Conservation (phyloP, 2,329 filamentous ascomycete species). For the Pseudopyrenochaeta lycopersici region DNA sequence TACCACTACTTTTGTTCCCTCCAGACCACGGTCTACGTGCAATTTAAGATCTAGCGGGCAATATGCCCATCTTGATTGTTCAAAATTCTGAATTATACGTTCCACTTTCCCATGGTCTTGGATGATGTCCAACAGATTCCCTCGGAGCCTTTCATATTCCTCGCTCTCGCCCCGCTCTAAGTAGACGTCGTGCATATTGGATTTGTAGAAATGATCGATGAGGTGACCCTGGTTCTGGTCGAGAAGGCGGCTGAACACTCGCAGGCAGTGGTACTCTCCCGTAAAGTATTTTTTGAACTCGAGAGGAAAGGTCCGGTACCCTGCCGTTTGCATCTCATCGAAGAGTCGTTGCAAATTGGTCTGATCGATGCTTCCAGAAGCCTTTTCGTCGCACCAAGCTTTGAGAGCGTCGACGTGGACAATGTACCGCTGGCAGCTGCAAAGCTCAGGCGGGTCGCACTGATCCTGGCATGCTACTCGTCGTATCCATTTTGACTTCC, state of each 20-base stretch:
- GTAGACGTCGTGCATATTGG: slow-evolving; percentile 19
- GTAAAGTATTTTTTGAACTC: slow-evolving; percentile 5
- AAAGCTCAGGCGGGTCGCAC: slow-evolving; percentile 2
- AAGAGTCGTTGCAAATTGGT: slow-evolving; percentile 6
- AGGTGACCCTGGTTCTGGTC: slow-evolving; percentile 22
- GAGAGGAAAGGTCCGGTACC: slow-evolving; percentile 1
- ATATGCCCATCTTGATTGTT: slow-evolving; percentile 30
- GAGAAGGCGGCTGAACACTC: slow-evolving; percentile 38
- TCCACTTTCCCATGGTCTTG: neutral
- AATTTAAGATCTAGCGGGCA: slow-evolving; percentile 22
- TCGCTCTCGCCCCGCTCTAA: slow-evolving; percentile 5
- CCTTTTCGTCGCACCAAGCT: slow-evolving; percentile 11
- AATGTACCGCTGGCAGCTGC: slow-evolving; percentile 11
- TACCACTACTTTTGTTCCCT: slow-evolving; percentile 19
- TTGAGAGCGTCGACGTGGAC: slow-evolving; percentile 13
- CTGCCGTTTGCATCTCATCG: neutral
- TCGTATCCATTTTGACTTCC: slow-evolving; percentile 14
- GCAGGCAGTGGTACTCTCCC: slow-evolving; percentile 12
- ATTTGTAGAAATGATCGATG: slow-evolving; percentile 24
- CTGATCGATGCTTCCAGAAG: neutral
- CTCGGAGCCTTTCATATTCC: neutral
- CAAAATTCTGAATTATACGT: slow-evolving; percentile 20
- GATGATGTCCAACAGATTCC: neutral
- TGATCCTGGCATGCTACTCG: slow-evolving; percentile 11
- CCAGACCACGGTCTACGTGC: slow-evolving; percentile 11